These are phyloP conservation scores for Ophiostoma sp. DNA, from an alignment of 2,329 filamentous ascomycete species.

Conservation along the genomic window DNA sequence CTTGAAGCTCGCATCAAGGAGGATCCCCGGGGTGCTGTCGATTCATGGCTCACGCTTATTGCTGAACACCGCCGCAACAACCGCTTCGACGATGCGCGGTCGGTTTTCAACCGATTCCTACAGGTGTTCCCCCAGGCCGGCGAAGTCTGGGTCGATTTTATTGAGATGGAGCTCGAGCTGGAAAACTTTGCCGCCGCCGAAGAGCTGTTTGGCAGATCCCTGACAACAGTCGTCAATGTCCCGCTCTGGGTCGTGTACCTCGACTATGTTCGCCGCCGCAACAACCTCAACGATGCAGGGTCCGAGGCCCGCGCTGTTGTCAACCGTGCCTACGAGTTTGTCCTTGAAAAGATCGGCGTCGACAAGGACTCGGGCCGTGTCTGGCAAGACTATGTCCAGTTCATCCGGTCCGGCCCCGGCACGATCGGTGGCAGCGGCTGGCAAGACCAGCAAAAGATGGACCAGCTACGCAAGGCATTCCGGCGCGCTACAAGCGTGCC, in stretches of 20 bases:
- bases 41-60: conserved; percentile 86
- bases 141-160: conserved; percentile 83
- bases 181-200: conserved; percentile 79
- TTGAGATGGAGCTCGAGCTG: conserved; percentile 81
- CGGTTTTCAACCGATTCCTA: conserved; percentile 79
- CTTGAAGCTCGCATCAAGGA: conserved; percentile 88
- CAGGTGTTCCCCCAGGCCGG: conserved; percentile 83
- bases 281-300: conserved; percentile 77
- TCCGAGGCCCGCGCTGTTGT: conserved; percentile 74
- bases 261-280: conserved; percentile 87
- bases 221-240: conserved; percentile 74
- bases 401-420: conserved; percentile 83
- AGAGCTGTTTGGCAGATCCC: conserved; percentile 70
- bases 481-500: conserved; percentile 85
- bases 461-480: conserved; percentile 83
- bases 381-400: conserved; percentile 93
- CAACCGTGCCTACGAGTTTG: conserved; percentile 84
- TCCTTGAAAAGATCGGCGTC: conserved; percentile 80
- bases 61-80: conserved; percentile 75
- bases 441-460: conserved; percentile 99
- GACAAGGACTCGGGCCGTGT: conserved; percentile 85
- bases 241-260: conserved; percentile 89
- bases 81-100: conserved; percentile 74
- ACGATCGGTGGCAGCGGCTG: conserved; percentile 77
- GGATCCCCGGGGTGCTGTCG: conserved; percentile 85